Evolutionary conservation across 768 basidiomycete species (phyloP).

Genomic region (Panaeolus papilionaceus): DNA sequence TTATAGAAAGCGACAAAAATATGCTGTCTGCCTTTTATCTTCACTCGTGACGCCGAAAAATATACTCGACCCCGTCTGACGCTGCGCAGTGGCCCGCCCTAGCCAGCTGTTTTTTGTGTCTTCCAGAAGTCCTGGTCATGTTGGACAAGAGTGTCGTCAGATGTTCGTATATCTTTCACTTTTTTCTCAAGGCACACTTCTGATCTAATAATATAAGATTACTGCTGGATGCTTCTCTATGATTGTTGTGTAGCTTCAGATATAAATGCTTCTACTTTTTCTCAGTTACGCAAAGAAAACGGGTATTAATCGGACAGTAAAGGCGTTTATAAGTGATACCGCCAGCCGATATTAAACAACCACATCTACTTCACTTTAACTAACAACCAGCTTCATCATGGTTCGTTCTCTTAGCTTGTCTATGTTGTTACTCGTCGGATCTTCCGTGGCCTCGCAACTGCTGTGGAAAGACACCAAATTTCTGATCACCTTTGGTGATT

Average conservation of each 20-base stretch:
- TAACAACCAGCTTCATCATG: neutral
- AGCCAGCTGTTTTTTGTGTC: neutral
- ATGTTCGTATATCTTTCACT: neutral
- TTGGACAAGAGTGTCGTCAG: neutral
- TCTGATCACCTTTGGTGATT: constrained; percentile 68
- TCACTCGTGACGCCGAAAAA: no score
- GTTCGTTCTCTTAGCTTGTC: constrained; percentile 17
- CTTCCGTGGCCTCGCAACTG: constrained; percentile 34
- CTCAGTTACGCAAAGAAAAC: neutral
- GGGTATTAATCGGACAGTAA: neutral
- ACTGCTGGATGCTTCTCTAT: neutral
- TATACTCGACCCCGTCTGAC: no score
- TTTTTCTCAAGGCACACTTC: neutral
- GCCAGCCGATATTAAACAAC: neutral
- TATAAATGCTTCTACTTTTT: neutral
- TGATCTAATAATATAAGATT: neutral
- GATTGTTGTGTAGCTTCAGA: neutral
- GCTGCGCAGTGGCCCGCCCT: neutral
- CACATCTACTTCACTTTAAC: neutral
- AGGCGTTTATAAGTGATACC: neutral
- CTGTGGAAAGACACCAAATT: constrained; percentile 62
- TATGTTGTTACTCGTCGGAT: constrained; percentile 14
- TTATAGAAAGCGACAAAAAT: no score
- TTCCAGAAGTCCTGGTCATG: neutral
- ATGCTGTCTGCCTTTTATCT: no score